These are phyloP conservation scores for Begonia loranthoides DNA, from an alignment of 306 rosid genomes.

Conservation along the genomic window DNA sequence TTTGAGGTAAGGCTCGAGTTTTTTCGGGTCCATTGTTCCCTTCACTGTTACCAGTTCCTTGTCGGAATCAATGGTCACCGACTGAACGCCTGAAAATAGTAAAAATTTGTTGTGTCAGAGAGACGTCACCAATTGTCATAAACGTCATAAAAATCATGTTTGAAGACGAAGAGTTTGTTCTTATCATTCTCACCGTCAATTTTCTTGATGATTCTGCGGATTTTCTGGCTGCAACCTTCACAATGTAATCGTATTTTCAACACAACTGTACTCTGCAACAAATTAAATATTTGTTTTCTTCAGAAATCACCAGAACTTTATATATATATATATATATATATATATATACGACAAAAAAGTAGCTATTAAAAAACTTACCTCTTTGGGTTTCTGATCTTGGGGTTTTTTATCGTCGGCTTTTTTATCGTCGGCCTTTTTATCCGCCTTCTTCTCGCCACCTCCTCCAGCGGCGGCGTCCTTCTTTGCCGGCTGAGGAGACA, in stretches of 20 bases:
- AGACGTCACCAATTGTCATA: too few species aligned
- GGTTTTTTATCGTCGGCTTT: constrained; percentile 25
- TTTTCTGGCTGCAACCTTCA: constrained; percentile 71
- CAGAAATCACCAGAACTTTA: too few species aligned
- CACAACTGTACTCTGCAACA: constrained; percentile 52
- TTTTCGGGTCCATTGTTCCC: constrained; percentile 50
- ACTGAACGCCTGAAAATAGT: constrained; percentile 42
- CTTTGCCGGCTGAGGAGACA: constrained; percentile 57
- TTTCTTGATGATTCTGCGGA: constrained; percentile 33
- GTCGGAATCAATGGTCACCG: constrained; percentile 31
- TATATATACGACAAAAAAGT: background rate
- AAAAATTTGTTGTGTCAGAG: too few species aligned
- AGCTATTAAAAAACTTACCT: constrained; percentile 14
- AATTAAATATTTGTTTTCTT: background rate
- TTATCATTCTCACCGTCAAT: constrained; percentile 32
- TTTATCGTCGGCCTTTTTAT: constrained; percentile 10
- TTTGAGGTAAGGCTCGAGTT: constrained; percentile 24
- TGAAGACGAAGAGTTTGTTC: too few species aligned
- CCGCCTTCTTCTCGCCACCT: constrained; percentile 22
- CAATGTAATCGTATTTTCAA: constrained; percentile 74
- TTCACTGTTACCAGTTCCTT: constrained; percentile 59
- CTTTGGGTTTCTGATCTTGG: constrained; percentile 39
- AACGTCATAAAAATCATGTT: too few species aligned
- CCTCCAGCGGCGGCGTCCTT: constrained; percentile 19
- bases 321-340: background rate